phyloP scores from a whole-genome alignment of 345 rosid genomes.

The Citrus reticulata region DNA sequence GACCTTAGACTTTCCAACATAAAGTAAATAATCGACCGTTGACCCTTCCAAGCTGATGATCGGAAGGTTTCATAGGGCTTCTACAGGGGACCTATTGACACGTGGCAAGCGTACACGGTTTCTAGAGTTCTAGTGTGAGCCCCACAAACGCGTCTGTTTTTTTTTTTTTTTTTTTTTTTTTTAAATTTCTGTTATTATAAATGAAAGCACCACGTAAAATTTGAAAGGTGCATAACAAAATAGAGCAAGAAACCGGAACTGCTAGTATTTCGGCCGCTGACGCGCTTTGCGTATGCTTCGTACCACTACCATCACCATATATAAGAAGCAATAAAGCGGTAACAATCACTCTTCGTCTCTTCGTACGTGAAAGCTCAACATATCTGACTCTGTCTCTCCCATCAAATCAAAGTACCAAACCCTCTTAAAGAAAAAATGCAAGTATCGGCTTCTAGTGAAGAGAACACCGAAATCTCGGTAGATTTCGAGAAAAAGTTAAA shows the following conservation, averaged over 20 bases:
- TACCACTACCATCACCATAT: neutral
- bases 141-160: no score
- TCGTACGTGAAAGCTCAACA: neutral
- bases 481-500: constrained; percentile 24
- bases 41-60: neutral
- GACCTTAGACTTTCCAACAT: neutral
- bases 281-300: constrained; percentile 1
- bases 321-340: neutral
- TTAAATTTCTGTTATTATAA: neutral
- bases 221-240: neutral
- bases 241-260: neutral
- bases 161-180: no score
- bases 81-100: neutral
- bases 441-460: neutral
- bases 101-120: neutral
- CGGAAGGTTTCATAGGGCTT: neutral
- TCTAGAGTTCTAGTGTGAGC: neutral
- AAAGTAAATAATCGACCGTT: neutral
- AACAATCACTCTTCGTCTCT: no score
- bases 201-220: neutral
- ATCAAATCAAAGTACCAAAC: neutral
- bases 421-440: neutral
- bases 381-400: neutral
- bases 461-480: constrained; percentile 8
- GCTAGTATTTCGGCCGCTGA: neutral